Evolutionary conservation across 2,329 filamentous ascomycete species (phyloP).

Genomic region (Penicillium sp.): DNA sequence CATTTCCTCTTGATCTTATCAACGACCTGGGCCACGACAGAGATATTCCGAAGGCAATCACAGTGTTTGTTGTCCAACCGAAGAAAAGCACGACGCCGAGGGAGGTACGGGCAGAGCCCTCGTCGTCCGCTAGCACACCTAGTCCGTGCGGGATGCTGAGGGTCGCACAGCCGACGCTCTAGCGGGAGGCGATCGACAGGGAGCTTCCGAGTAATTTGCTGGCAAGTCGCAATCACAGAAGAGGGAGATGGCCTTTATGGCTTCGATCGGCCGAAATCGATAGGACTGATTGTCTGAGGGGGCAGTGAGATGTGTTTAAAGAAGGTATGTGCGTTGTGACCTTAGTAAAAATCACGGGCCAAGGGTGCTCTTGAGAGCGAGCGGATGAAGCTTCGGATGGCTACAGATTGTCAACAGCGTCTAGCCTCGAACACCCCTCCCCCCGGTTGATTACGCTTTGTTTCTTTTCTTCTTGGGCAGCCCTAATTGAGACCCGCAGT

Average conservation of each 20-base stretch:
- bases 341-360: neutral
- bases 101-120: conserved; percentile 3
- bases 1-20: neutral
- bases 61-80: neutral
- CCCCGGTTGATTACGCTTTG: neutral
- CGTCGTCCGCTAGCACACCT: neutral
- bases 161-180: conserved; percentile 10
- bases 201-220: conserved; percentile 13
- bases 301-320: neutral
- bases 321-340: neutral
- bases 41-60: neutral
- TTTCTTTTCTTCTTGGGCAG: conserved; percentile 5
- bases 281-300: neutral
- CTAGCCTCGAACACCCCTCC: neutral
- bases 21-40: neutral
- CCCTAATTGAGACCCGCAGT: conserved; percentile 7
- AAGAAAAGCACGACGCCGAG: conserved; percentile 4
- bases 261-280: neutral
- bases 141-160: conserved; percentile 11
- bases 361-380: neutral
- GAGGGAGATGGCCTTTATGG: neutral
- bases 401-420: conserved; percentile 12
- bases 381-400: conserved; percentile 7
- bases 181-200: conserved; percentile 15
- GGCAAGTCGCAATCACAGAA: neutral